These are phyloP conservation scores for Stephania cephalantha DNA, from an alignment of 164 flowering plant species.

Conservation along the genomic window DNA sequence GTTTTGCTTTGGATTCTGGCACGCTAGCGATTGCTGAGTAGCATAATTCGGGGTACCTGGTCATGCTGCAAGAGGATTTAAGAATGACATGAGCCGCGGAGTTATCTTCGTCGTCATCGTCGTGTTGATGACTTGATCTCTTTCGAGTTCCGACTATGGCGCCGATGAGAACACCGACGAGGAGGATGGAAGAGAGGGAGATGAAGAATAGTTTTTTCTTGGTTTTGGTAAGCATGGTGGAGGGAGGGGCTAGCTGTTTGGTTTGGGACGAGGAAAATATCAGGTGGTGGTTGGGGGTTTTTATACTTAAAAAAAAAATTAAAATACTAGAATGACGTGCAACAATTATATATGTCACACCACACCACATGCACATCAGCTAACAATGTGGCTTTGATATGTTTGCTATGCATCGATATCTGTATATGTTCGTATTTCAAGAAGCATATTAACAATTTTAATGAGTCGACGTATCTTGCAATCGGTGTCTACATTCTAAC, in stretches of 20 bases:
- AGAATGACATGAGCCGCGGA: slow-evolving; percentile 41
- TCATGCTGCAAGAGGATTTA: slow-evolving; percentile 52
- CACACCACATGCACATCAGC: too few relatives aligned
- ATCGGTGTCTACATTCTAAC: too few relatives aligned
- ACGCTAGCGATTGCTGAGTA: slow-evolving; percentile 39
- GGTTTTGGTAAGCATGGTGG: slow-evolving; percentile 19
- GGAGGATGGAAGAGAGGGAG: slow-evolving; percentile 31
- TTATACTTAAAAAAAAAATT: too few relatives aligned
- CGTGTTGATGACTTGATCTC: neutral
- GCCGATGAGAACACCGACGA: slow-evolving; percentile 31
- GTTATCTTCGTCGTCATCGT: neutral
- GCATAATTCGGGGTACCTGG: slow-evolving; percentile 65
- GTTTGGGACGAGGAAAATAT: slow-evolving; percentile 3
- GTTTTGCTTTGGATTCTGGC: slow-evolving; percentile 21
- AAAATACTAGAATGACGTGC: neutral
- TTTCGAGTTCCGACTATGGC: slow-evolving; percentile 30
- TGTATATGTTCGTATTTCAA: too few relatives aligned
- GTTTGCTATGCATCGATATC: too few relatives aligned
- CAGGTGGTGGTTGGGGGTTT: slow-evolving; percentile 1
- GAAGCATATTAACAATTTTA: too few relatives aligned
- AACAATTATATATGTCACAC: too few relatives aligned
- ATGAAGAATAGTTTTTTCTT: slow-evolving; percentile 32
- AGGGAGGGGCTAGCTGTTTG: slow-evolving; percentile 19
- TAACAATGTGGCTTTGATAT: too few relatives aligned
- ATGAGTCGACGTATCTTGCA: too few relatives aligned